phyloP scores from a whole-genome alignment of 768 basidiomycete genomes.

The Ramaria rubella region DNA sequence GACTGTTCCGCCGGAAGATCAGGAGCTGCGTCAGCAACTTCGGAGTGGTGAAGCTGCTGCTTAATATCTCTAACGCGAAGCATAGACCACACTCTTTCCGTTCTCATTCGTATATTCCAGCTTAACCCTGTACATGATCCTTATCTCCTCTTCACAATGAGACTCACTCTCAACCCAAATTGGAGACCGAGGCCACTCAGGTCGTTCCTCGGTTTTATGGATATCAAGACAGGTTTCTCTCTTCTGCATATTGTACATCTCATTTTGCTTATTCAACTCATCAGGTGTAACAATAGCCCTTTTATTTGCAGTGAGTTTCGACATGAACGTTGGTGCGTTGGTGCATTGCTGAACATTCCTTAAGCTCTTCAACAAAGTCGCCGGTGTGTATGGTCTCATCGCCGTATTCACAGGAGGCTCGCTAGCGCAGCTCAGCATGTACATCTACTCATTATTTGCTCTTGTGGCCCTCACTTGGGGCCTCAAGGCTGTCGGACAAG shows the following conservation, averaged over 20 bases:
- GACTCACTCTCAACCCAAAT: slow-evolving; percentile 75
- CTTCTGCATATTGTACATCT: neutral
- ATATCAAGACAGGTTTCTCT: slow-evolving; percentile 73
- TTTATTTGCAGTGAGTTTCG: slow-evolving; percentile 74
- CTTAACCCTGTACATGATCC: neutral
- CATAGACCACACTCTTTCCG: neutral
- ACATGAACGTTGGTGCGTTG: no score
- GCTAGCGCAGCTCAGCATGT: slow-evolving; percentile 87
- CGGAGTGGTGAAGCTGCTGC: no score
- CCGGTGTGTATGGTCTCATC: slow-evolving; percentile 93
- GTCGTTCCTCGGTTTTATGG: slow-evolving; percentile 80
- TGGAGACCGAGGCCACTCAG: slow-evolving; percentile 77
- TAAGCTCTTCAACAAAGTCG: slow-evolving; percentile 92
- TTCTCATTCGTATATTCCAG: neutral
- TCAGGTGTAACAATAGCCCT: slow-evolving; percentile 76
- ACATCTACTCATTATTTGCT: slow-evolving; percentile 84
- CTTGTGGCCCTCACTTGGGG: slow-evolving; percentile 84
- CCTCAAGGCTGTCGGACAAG: slow-evolving; percentile 75
- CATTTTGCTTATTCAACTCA: no score
- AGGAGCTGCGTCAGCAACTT: no score
- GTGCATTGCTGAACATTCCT: neutral
- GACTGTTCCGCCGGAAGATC: no score
- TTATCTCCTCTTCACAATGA: slow-evolving; percentile 39
- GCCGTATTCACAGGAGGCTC: slow-evolving; percentile 87
- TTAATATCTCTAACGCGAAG: no score